Evolutionary conservation across 306 rosid species (phyloP).

Genomic region (Cucurbita maxima): DNA sequence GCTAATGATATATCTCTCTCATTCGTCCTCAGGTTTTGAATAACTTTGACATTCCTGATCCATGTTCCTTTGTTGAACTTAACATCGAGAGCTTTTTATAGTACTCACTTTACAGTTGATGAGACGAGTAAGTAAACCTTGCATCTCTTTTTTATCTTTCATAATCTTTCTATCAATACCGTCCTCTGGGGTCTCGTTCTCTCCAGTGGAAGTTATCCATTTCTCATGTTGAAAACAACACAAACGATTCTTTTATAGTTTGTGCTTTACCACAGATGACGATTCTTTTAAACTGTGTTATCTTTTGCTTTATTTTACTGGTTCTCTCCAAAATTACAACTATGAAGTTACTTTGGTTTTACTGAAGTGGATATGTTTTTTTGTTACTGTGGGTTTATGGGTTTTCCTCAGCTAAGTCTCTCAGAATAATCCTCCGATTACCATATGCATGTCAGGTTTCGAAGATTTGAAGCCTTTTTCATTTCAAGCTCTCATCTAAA

Average conservation of each 20-base stretch:
- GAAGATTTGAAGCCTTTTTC: background rate
- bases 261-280: background rate
- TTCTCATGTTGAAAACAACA: background rate
- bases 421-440: background rate
- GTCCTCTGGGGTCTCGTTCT: background rate
- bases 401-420: background rate
- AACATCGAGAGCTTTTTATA: constrained; percentile 49
- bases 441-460: background rate
- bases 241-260: background rate
- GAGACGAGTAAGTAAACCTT: constrained; percentile 25
- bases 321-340: background rate
- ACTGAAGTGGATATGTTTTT: background rate
- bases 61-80: constrained; percentile 80
- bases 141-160: background rate
- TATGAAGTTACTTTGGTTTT: background rate
- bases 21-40: constrained; percentile 45
- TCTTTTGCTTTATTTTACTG: background rate
- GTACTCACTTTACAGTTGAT: constrained; percentile 8
- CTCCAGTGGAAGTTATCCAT: background rate
- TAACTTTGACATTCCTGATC: constrained; percentile 83
- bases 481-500: background rate
- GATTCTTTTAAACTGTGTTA: background rate
- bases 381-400: background rate
- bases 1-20: background rate
- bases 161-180: background rate